A percentile compares a stretch with the other conserved stretches of the same genome.
Conservation (phyloP, 352 stramenopile genomes). For the Pythium dissimile region DNA sequence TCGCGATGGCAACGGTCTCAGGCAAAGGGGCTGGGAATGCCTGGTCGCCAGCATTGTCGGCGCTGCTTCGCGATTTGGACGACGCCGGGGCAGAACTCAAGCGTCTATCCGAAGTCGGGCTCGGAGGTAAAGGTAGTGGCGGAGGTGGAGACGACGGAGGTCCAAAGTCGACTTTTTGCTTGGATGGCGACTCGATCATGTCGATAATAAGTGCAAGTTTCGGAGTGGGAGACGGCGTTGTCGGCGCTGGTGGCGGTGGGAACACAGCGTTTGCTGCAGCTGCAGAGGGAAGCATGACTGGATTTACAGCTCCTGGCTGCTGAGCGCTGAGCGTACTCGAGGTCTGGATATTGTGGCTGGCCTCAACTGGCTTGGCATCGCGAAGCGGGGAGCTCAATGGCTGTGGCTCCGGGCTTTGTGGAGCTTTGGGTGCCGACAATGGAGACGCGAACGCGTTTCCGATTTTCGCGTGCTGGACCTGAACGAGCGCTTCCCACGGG, state of each 20-base stretch:
- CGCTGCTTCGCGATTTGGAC: not conserved
- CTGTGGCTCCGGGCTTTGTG: not conserved
- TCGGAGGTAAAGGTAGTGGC: slow-evolving; percentile 20
- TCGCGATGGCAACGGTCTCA: too few relatives aligned
- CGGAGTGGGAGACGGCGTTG: not conserved
- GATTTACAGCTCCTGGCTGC: not conserved
- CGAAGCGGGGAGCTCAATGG: not conserved
- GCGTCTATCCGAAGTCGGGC: slow-evolving; percentile 5
- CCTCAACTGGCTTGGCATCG: not conserved
- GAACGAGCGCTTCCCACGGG: slow-evolving; percentile 70
- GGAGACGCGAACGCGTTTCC: not conserved
- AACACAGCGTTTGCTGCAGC: not conserved
- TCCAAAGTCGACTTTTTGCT: slow-evolving; percentile 13
- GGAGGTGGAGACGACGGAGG: slow-evolving; percentile 24
- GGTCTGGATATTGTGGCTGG: not conserved
- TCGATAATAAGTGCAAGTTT: not conserved
- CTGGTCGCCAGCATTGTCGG: not conserved
- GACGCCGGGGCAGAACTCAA: not conserved
- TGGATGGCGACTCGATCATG: not conserved
- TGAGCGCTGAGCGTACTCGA: not conserved
- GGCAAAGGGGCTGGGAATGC: not conserved
- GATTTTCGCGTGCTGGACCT: slow-evolving; percentile 63
- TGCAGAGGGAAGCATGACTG: too few relatives aligned
- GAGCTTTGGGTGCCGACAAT: not conserved
- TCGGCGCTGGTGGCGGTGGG: not conserved